phyloP scores from a whole-genome alignment of 768 basidiomycete species.

The Wakefieldia striispora region DNA sequence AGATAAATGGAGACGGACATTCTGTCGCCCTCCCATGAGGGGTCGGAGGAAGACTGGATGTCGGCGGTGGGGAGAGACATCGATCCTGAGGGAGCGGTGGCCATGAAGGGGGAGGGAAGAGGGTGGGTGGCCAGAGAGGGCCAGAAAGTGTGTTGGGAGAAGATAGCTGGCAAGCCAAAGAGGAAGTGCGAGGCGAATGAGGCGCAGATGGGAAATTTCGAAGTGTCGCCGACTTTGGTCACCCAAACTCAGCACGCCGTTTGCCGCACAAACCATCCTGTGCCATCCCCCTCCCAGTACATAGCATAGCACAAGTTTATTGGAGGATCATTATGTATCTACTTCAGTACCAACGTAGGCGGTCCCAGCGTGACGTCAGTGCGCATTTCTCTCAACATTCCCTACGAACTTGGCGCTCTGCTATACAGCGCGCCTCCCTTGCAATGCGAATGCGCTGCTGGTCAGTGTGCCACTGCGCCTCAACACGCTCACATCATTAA shows the following conservation, averaged over 20 bases:
- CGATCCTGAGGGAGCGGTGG: constrained; percentile 23
- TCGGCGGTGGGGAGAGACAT: constrained; percentile 19
- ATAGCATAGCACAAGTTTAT: too few relatives aligned
- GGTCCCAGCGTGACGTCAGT: too few relatives aligned
- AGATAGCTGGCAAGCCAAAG: constrained; percentile 24
- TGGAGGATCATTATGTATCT: too few relatives aligned
- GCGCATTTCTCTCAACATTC: too few relatives aligned
- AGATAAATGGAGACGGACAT: constrained; percentile 50
- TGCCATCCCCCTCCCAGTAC: too few relatives aligned
- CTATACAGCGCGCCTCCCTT: too few relatives aligned
- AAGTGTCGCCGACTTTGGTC: too few relatives aligned
- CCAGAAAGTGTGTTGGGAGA: constrained; percentile 2
- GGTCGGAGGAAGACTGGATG: constrained; percentile 23
- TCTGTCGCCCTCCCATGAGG: constrained; percentile 83
- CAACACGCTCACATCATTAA: too few relatives aligned
- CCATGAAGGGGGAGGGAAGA: constrained; percentile 13
- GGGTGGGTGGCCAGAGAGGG: not conserved
- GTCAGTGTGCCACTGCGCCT: too few relatives aligned
- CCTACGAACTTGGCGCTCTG: too few relatives aligned
- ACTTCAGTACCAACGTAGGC: too few relatives aligned
- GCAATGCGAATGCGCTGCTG: too few relatives aligned
- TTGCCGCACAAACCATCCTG: constrained; percentile 15
- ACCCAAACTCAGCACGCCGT: constrained; percentile 33
- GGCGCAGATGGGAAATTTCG: constrained; percentile 34
- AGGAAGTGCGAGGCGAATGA: not conserved